Conservation (phyloP, 345 rosid genomes). For the Eucalyptus polyanthemos region DNA sequence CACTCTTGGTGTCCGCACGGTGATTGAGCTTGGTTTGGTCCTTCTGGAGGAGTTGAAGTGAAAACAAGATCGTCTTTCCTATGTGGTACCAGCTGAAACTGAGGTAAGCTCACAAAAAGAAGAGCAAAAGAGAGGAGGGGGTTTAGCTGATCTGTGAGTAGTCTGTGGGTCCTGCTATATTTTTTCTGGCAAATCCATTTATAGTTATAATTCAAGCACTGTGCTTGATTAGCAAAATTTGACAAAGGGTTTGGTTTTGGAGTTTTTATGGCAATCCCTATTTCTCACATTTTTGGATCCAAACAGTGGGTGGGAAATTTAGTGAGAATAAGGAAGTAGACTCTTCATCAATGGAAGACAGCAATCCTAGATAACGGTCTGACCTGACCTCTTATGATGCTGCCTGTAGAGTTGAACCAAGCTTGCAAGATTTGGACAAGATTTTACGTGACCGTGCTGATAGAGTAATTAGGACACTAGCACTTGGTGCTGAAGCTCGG, state of each 20-base stretch:
- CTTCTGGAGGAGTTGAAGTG: background rate
- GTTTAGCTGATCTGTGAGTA: background rate
- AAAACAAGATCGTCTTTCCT: background rate
- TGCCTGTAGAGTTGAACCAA: conserved; percentile 60
- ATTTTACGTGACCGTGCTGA: conserved; percentile 48
- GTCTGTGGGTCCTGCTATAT: background rate
- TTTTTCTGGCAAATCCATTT: background rate
- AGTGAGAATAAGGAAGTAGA: background rate
- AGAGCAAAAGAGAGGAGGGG: background rate
- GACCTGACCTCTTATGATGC: conserved; percentile 50
- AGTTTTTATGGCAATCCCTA: background rate
- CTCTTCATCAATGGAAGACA: background rate
- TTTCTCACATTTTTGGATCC: background rate
- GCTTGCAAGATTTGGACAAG: conserved; percentile 41
- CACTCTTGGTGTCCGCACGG: background rate
- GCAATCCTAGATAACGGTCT: conserved; percentile 6
- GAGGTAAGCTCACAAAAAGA: background rate
- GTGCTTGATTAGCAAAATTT: background rate
- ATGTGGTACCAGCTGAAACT: background rate
- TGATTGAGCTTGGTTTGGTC: background rate
- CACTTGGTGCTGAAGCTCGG: conserved; percentile 29
- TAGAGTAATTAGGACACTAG: conserved; percentile 40
- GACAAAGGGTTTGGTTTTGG: background rate
- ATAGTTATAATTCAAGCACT: background rate
- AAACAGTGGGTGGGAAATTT: background rate